phyloP scores from a whole-genome alignment of 768 basidiomycete species.

The Termitomyces sp. region DNA sequence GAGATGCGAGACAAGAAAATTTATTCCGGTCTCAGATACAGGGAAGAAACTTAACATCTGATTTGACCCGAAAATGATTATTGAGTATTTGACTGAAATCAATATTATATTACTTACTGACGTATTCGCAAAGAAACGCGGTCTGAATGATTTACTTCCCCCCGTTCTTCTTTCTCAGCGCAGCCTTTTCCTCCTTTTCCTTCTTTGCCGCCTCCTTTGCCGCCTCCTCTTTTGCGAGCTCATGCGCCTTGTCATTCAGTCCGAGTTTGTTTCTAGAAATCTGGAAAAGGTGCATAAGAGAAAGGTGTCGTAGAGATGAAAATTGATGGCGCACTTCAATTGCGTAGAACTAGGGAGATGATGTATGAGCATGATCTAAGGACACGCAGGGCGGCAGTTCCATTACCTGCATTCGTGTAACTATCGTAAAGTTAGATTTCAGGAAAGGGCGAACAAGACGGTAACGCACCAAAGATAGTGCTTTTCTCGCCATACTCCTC shows the following conservation, averaged over 20 bases:
- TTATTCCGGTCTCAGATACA: background rate
- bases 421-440: slow-evolving; percentile 25
- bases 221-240: slow-evolving; percentile 72
- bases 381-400: background rate
- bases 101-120: background rate
- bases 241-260: slow-evolving; percentile 83
- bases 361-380: background rate
- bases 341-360: slow-evolving; percentile 69
- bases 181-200: slow-evolving; percentile 35
- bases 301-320: background rate
- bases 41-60: background rate
- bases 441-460: background rate
- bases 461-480: slow-evolving; percentile 78
- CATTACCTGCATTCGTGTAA: slow-evolving; percentile 63
- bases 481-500: slow-evolving; percentile 88
- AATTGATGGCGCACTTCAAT: slow-evolving; percentile 55
- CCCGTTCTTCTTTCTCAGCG: slow-evolving; percentile 24
- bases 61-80: background rate
- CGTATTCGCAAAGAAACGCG: background rate
- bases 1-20: background rate
- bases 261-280: slow-evolving; percentile 90
- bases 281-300: slow-evolving; percentile 30
- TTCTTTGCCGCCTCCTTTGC: slow-evolving; percentile 59
- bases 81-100: background rate
- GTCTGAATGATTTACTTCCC: slow-evolving; percentile 4